These are phyloP conservation scores for Mucor ambiguus DNA, from an alignment of 371 early-diverging fungal genomes.

Conservation along the genomic window DNA sequence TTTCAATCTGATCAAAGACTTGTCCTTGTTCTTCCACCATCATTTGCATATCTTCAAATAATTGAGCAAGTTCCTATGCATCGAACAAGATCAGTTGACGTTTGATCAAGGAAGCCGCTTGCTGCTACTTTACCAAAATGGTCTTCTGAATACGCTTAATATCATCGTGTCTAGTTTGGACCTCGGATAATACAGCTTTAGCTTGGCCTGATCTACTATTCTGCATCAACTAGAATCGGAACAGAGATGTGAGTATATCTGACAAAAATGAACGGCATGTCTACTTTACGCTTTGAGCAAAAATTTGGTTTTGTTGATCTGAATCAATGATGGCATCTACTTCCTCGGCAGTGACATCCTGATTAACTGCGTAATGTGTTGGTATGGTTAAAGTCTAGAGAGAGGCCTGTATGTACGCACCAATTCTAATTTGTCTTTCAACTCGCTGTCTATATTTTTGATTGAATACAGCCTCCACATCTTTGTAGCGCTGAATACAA, in stretches of 20 bases:
- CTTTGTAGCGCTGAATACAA: slow-evolving; percentile 80
- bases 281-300: slow-evolving; percentile 78
- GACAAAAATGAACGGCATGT: not conserved
- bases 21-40: slow-evolving; percentile 83
- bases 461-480: slow-evolving; percentile 78
- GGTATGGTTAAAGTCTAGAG: not conserved
- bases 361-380: slow-evolving; percentile 63
- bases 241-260: not conserved
- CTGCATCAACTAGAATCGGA: slow-evolving; percentile 62
- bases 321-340: slow-evolving; percentile 76
- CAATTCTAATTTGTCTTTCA: slow-evolving; percentile 86
- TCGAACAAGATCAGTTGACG: not conserved
- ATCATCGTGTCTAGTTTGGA: slow-evolving; percentile 87
- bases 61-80: slow-evolving; percentile 83
- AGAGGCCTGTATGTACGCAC: slow-evolving; percentile 34
- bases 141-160: slow-evolving; percentile 87
- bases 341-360: slow-evolving; percentile 83
- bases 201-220: slow-evolving; percentile 82
- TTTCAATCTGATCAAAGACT: slow-evolving; percentile 72
- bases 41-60: slow-evolving; percentile 91
- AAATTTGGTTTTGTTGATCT: slow-evolving; percentile 75
- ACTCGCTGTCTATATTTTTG: slow-evolving; percentile 84
- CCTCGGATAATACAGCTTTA: slow-evolving; percentile 77
- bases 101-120: not conserved
- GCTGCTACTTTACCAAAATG: slow-evolving; percentile 59